Percentiles rank a stretch among this genome's conserved stretches.
Evolutionary conservation across 2,329 filamentous ascomycete species (phyloP).

Genomic region (Botrytis tulipae): DNA sequence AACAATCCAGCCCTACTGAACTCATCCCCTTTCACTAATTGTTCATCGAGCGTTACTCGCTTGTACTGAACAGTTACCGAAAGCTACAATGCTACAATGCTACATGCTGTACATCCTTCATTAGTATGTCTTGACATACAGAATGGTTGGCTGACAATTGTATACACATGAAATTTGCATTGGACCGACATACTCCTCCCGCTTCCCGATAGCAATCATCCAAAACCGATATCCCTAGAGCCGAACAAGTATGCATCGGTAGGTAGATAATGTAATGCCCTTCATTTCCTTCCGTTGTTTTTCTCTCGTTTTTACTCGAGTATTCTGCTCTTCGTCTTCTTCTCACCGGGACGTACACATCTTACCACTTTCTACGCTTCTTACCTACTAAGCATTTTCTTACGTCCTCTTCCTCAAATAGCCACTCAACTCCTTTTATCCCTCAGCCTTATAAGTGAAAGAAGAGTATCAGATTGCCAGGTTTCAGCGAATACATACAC

Average conservation of each 20-base stretch:
- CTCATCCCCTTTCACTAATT: neutral
- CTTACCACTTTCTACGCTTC: neutral
- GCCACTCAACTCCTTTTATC: neutral
- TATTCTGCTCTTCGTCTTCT: neutral
- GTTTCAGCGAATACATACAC: neutral
- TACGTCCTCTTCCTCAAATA: neutral
- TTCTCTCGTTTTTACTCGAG: neutral
- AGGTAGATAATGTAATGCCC: neutral
- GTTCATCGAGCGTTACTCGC: neutral
- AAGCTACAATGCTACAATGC: neutral
- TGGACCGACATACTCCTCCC: neutral
- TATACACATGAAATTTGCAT: neutral
- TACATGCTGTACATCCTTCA: neutral
- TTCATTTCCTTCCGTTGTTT: neutral
- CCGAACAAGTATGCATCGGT: neutral
- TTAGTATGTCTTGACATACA: neutral
- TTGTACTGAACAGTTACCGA: neutral
- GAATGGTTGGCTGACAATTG: neutral
- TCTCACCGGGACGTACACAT: neutral
- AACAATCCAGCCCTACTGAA: conserved; percentile 16
- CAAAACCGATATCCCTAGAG: neutral
- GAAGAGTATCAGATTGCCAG: neutral
- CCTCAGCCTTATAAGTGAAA: neutral
- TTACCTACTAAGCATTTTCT: neutral
- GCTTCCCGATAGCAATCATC: neutral